phyloP scores from a whole-genome alignment of 139 green algal species.

The Chlamydomonas schloesseri region DNA sequence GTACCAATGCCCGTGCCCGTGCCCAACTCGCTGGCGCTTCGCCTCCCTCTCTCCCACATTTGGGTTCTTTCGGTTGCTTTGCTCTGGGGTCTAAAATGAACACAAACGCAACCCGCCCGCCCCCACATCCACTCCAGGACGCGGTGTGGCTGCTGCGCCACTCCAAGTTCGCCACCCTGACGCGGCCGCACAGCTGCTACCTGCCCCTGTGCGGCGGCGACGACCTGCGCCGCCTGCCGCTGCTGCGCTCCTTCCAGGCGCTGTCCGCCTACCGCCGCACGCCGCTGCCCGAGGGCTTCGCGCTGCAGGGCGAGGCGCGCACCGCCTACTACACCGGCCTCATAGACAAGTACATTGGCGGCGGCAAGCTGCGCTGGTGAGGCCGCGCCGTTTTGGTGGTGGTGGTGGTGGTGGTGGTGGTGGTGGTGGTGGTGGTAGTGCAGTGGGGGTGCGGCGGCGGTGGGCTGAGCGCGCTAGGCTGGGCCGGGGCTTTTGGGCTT shows the following conservation, averaged over 20 bases:
- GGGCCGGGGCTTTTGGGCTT: no score
- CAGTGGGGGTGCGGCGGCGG: no score
- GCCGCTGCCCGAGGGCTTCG: constrained; percentile 42
- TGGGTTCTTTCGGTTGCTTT: no score
- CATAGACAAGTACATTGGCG: constrained; percentile 79
- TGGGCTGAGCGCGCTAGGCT: no score
- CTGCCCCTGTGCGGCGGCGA: constrained; percentile 74
- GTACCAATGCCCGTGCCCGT: no score
- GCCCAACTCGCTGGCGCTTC: no score
- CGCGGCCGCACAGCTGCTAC: constrained; percentile 69
- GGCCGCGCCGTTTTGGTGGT: no score
- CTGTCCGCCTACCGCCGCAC: constrained; percentile 59
- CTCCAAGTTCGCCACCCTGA: constrained; percentile 64
- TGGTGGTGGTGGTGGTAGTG: no score
- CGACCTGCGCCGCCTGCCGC: constrained; percentile 70
- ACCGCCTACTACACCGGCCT: constrained; percentile 77
- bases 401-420: no score
- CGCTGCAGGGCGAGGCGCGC: constrained; percentile 59
- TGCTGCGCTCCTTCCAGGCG: constrained; percentile 81
- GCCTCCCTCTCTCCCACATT: no score
- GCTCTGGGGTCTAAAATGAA: no score
- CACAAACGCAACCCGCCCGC: not conserved
- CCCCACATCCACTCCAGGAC: constrained; percentile 44
- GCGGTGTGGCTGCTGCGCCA: constrained; percentile 83
- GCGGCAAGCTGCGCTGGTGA: constrained; percentile 36